Evolutionary conservation across 768 basidiomycete species (phyloP).

Genomic region (Tulasnella calospora): DNA sequence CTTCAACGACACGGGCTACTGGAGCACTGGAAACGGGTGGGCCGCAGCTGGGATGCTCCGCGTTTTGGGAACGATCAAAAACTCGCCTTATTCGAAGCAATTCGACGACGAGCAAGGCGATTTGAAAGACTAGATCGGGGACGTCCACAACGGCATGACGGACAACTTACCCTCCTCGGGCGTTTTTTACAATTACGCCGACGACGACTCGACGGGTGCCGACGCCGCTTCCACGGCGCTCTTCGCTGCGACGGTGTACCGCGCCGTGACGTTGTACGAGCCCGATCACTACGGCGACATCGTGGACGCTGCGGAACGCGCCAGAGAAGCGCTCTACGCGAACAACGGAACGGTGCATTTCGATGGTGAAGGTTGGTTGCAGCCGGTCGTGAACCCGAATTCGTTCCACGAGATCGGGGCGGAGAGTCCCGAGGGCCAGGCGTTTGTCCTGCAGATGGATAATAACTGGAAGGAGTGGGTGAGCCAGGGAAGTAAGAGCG

Average conservation of each 20-base stretch:
- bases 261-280: slow-evolving; percentile 28
- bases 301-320: slow-evolving; percentile 10
- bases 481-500: neutral
- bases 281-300: neutral
- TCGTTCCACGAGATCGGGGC: slow-evolving; percentile 29
- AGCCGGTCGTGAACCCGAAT: slow-evolving; percentile 32
- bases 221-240: slow-evolving; percentile 33
- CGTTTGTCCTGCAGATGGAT: slow-evolving; percentile 36
- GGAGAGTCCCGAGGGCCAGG: slow-evolving; percentile 34
- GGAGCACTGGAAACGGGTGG: slow-evolving; percentile 37
- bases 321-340: slow-evolving; percentile 15
- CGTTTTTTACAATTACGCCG: slow-evolving; percentile 33
- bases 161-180: slow-evolving; percentile 27
- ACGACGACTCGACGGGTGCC: slow-evolving; percentile 19
- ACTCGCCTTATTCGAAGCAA: slow-evolving; percentile 28
- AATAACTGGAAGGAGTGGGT: slow-evolving; percentile 33
- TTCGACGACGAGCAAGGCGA: slow-evolving; percentile 28
- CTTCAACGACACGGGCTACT: slow-evolving; percentile 31
- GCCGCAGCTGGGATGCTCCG: slow-evolving; percentile 35
- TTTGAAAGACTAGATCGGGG: slow-evolving; percentile 32
- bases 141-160: slow-evolving; percentile 30
- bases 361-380: slow-evolving; percentile 24
- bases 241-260: slow-evolving; percentile 33
- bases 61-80: slow-evolving; percentile 33
- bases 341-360: slow-evolving; percentile 26